phyloP scores from a whole-genome alignment of 2,329 filamentous ascomycete genomes.

The Talaromyces sp. region DNA sequence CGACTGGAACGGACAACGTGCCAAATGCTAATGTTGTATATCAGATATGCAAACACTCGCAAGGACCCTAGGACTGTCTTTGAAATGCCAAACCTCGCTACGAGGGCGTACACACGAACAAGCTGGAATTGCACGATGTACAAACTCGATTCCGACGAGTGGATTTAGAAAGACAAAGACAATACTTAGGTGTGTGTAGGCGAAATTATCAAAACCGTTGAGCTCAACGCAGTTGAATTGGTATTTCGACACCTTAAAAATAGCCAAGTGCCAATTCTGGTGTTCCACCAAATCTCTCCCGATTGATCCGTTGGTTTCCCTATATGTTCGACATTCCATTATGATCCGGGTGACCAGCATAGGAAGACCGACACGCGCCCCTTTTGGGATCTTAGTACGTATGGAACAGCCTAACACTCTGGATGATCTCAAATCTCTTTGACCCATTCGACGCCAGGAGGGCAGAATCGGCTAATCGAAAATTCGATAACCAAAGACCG shows the following conservation, averaged over 20 bases:
- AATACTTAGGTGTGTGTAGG: constrained; percentile 47
- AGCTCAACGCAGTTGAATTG: constrained; percentile 29
- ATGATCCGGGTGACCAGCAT: constrained; percentile 58
- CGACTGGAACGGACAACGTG: constrained; percentile 39
- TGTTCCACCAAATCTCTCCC: constrained; percentile 52
- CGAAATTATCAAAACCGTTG: constrained; percentile 28
- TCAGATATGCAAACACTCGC: constrained; percentile 28
- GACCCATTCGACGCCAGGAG: constrained; percentile 29
- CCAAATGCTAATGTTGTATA: constrained; percentile 25
- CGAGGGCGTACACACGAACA: constrained; percentile 31
- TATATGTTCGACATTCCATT: constrained; percentile 54
- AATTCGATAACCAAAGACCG: constrained; percentile 65
- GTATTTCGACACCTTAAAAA: constrained; percentile 38
- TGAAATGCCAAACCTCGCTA: constrained; percentile 54
- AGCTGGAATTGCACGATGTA: constrained; percentile 27
- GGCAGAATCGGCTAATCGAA: constrained; percentile 59
- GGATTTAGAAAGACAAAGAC: constrained; percentile 34
- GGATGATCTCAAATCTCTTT: constrained; percentile 41
- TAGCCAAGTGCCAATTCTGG: constrained; percentile 43
- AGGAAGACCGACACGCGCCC: constrained; percentile 53
- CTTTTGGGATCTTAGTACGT: constrained; percentile 40
- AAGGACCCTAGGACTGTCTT: constrained; percentile 40
- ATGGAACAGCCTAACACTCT: constrained; percentile 41
- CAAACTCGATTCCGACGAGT: constrained; percentile 56
- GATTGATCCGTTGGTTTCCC: constrained; percentile 27